Percentiles rank a stretch among this genome's conserved stretches.
phyloP scores from a whole-genome alignment of 106 monocot species.

The Alisma plantagoaquatica region DNA sequence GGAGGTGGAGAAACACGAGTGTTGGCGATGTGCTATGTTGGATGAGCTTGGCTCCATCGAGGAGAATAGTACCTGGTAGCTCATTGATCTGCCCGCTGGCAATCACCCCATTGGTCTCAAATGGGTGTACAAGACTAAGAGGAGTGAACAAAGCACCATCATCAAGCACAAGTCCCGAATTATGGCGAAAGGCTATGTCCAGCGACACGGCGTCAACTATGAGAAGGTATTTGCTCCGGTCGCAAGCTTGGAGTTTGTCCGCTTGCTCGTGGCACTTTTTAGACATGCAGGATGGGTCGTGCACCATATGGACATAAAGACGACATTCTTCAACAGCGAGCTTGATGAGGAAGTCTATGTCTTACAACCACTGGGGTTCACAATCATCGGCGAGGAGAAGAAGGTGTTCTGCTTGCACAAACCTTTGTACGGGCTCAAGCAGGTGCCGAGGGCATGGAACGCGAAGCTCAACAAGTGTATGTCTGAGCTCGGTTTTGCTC shows the following conservation, averaged over 20 bases:
- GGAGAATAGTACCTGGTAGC: background rate
- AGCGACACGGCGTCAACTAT: background rate
- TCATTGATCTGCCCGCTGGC: background rate
- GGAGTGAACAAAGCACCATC: background rate
- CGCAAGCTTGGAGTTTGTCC: background rate
- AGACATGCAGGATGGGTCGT: no score
- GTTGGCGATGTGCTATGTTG: background rate
- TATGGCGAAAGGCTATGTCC: conserved; percentile 5
- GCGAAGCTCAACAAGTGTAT: background rate
- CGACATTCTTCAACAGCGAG: background rate
- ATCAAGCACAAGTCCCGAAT: background rate
- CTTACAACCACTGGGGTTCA: background rate
- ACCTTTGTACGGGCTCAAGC: no score
- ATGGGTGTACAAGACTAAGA: no score
- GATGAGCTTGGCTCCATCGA: background rate
- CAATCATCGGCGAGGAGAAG: background rate
- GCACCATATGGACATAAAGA: conserved; percentile 1
- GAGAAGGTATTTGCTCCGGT: no score
- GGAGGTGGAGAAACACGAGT: background rate
- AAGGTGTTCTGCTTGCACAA: no score
- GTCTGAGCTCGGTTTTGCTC: no score
- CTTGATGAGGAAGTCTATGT: background rate
- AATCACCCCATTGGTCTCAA: background rate
- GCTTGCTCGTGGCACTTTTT: background rate
- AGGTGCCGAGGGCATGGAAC: background rate